phyloP scores from a whole-genome alignment of 2,329 filamentous ascomycete genomes.

The Fusarium illudens region DNA sequence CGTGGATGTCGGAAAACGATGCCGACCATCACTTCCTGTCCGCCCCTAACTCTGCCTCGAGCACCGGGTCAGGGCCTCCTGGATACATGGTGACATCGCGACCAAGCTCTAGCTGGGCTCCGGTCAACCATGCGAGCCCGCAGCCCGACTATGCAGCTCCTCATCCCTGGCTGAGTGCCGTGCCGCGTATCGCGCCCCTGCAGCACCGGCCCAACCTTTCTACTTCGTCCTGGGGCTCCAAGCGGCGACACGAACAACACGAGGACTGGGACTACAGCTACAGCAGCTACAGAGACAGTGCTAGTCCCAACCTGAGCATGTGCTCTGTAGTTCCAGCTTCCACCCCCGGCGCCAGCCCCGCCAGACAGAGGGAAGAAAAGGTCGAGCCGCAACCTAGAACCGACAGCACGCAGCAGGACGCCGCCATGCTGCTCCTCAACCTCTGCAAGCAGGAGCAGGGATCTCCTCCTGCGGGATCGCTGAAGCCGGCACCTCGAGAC shows the following conservation, averaged over 20 bases:
- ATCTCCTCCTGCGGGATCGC: not conserved
- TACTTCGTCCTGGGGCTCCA: constrained; percentile 26
- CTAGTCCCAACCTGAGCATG: constrained; percentile 31
- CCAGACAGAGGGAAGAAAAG: constrained; percentile 4
- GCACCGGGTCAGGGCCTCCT: constrained; percentile 39
- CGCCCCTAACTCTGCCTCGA: constrained; percentile 42
- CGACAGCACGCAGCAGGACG: constrained; percentile 30
- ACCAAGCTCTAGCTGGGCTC: constrained; percentile 35
- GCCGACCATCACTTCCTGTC: constrained; percentile 32
- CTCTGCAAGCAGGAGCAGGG: constrained; percentile 24
- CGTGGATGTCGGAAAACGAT: constrained; percentile 33
- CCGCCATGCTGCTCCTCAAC: constrained; percentile 38
- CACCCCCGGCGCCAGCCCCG: constrained; percentile 32
- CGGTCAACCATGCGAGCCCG: constrained; percentile 23
- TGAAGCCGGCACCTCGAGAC: not conserved
- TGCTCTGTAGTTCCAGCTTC: constrained; percentile 17
- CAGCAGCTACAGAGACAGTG: constrained; percentile 24
- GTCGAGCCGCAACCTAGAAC: not conserved
- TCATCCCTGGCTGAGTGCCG: constrained; percentile 33
- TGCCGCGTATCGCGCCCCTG: constrained; percentile 30
- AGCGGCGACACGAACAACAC: constrained; percentile 37
- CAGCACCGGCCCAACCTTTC: constrained; percentile 14
- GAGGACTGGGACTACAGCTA: constrained; percentile 25
- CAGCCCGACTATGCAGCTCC: constrained; percentile 28
- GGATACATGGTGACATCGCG: constrained; percentile 41